These are phyloP conservation scores for Cystofilobasidium ferigula DNA, from an alignment of 768 basidiomycete species.

Conservation along the genomic window DNA sequence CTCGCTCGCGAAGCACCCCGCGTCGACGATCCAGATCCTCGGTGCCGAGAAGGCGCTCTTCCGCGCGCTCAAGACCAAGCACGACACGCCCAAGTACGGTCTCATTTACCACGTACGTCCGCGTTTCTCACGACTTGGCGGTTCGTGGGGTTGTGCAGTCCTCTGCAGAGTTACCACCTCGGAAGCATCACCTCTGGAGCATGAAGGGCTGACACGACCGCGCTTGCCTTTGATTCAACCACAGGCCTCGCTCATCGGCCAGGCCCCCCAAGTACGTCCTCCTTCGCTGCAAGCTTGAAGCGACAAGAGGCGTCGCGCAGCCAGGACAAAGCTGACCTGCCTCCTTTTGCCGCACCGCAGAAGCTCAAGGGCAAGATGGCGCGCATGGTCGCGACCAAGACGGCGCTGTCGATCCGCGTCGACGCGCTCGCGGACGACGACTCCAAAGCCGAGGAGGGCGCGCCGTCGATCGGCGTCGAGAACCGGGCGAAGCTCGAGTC, in stretches of 20 bases:
- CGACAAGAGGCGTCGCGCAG: no score
- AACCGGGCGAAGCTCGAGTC: slow-evolving; percentile 93
- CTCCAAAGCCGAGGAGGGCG: slow-evolving; percentile 61
- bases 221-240: slow-evolving; percentile 18
- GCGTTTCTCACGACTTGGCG: neutral
- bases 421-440: slow-evolving; percentile 90
- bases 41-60: slow-evolving; percentile 46
- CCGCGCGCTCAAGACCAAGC: slow-evolving; percentile 45
- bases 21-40: slow-evolving; percentile 45
- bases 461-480: slow-evolving; percentile 80
- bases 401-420: slow-evolving; percentile 91
- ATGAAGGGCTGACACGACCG: slow-evolving; percentile 1
- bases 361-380: slow-evolving; percentile 98
- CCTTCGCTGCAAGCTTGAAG: no score
- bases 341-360: no score
- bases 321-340: no score
- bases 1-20: slow-evolving; percentile 44
- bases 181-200: no score
- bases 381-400: slow-evolving; percentile 98
- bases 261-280: slow-evolving; percentile 76
- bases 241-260: slow-evolving; percentile 86
- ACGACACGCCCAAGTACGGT: slow-evolving; percentile 70
- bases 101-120: slow-evolving; percentile 92
- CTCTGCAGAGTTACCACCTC: no score
- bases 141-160: no score